These are phyloP conservation scores for Stephanodiscus minutulus DNA, from an alignment of 108 stramenopile genomes.

Conservation along the genomic window DNA sequence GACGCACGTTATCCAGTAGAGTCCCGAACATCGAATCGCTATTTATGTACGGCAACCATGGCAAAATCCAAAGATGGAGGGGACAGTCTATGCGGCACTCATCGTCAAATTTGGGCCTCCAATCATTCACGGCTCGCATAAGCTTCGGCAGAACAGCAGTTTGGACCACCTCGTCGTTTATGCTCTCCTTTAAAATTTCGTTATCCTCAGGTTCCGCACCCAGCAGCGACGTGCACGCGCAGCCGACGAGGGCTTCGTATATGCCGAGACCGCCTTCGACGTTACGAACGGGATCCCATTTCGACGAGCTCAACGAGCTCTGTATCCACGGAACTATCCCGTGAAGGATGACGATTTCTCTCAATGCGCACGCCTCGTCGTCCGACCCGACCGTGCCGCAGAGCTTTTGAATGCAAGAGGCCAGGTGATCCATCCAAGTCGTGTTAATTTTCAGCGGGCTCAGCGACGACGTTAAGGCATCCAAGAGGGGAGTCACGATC, in stretches of 20 bases:
- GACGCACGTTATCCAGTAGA: constrained; percentile 62
- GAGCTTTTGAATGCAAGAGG: constrained; percentile 25
- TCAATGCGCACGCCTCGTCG: constrained; percentile 30
- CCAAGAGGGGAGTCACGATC: constrained; percentile 61
- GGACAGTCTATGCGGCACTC: constrained; percentile 38
- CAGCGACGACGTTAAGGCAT: constrained; percentile 50
- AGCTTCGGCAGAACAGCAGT: constrained; percentile 54
- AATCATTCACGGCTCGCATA: constrained; percentile 44
- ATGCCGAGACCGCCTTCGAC: constrained; percentile 52
- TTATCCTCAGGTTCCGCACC: constrained; percentile 20
- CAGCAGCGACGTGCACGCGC: constrained; percentile 12
- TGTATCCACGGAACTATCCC: constrained; percentile 66
- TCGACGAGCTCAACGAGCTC: constrained; percentile 57
- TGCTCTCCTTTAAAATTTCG: constrained; percentile 30
- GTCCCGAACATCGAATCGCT: constrained; percentile 52
- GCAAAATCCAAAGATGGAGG: constrained; percentile 75
- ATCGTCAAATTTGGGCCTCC: constrained; percentile 58
- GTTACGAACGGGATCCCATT: constrained; percentile 68
- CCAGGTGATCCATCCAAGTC: constrained; percentile 39
- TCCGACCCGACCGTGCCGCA: constrained; percentile 24
- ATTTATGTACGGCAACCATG: constrained; percentile 79
- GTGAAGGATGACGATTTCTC: constrained; percentile 51
- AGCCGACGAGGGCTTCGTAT: constrained; percentile 60
- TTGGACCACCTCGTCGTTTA: constrained; percentile 41
- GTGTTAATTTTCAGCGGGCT: constrained; percentile 48